Evolutionary conservation across 805 yeast genomes (phyloP), one percentile per base, ranked within the genome.

Genomic region (Metschnikowia lunata): DNA sequence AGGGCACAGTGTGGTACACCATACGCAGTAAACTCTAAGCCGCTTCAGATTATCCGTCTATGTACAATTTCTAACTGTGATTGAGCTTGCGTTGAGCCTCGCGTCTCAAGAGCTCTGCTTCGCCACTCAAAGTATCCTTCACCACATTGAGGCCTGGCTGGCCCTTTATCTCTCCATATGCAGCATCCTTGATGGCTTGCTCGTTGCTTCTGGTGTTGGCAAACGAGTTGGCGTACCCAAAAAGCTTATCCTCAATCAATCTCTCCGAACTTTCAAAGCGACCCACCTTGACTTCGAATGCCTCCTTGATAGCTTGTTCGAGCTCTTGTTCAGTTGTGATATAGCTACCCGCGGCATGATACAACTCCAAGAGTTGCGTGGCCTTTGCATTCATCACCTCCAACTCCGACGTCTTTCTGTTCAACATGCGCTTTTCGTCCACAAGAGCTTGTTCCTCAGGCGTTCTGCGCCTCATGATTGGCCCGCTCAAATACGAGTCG

Each of bases 261-360:
- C 63, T 51, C 51, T 63, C 66, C 30, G 61, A 57, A 39, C 58
- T 51, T 45, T 67, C 72, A 43, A 66, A 70, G 34, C 61, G 65
- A 43, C 64, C 67, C 18, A 58, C 49, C 39, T 49, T 49, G 45
- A 66, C 63, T 52, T 73, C 74, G 52, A 83, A 78, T 39, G 88
- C 82, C 43, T 71, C 71, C 39, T 74, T 77, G 35, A 85, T 77
- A 41, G 82, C 79, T 15, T 63, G 67, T 35, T 75, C 77, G 48
- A 85, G 72, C 61, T 80, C 80, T 39, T 72, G 77, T 62, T 85
- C 95, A 28, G 83, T 83, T 33, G 87, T 79, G 54, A 88, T 85
- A 64, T 80, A 89, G 36, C 75, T 71, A 26, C 76, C 74, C 1
- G 91, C 69, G 2, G 82, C 76, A 57, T 88, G 88, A 63, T 86